Percentiles rank a stretch among this genome's conserved stretches.
These are phyloP conservation scores for Crucihimalaya himalaica DNA, from an alignment of 345 rosid genomes.

Conservation along the genomic window DNA sequence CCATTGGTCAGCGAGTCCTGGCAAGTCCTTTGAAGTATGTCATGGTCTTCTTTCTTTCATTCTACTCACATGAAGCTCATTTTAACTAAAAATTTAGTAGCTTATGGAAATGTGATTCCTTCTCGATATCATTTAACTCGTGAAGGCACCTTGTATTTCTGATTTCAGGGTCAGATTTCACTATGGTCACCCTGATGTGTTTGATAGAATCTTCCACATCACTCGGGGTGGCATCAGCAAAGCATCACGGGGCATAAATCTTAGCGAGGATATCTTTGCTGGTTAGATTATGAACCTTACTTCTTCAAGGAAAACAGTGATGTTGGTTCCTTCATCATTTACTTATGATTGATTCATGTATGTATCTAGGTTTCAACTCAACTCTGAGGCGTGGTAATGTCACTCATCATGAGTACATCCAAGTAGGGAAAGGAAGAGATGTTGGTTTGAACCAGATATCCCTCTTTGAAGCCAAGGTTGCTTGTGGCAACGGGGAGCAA, in stretches of 20 bases:
- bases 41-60: constrained; percentile 15
- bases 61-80: constrained; percentile 4
- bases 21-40: constrained; percentile 94
- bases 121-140: not conserved
- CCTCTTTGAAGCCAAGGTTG: constrained; percentile 97
- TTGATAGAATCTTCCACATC: constrained; percentile 90
- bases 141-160: constrained; percentile 10
- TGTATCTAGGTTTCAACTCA: constrained; percentile 80
- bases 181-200: constrained; percentile 96
- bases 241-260: constrained; percentile 91
- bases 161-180: constrained; percentile 87
- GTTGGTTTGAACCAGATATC: constrained; percentile 97
- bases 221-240: constrained; percentile 98
- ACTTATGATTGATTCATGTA: constrained; percentile 7
- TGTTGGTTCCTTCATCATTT: constrained; percentile 13
- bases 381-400: constrained; percentile 88
- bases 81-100: not conserved
- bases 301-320: not conserved
- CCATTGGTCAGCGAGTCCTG: constrained; percentile 96
- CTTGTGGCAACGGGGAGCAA: constrained; percentile 98
- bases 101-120: constrained; percentile 8
- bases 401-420: constrained; percentile 98
- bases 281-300: constrained; percentile 49
- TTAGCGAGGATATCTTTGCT: constrained; percentile 98
- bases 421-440: constrained; percentile 99